These are phyloP conservation scores for Heritiera littoralis DNA, from an alignment of 345 rosid genomes.

Conservation along the genomic window DNA sequence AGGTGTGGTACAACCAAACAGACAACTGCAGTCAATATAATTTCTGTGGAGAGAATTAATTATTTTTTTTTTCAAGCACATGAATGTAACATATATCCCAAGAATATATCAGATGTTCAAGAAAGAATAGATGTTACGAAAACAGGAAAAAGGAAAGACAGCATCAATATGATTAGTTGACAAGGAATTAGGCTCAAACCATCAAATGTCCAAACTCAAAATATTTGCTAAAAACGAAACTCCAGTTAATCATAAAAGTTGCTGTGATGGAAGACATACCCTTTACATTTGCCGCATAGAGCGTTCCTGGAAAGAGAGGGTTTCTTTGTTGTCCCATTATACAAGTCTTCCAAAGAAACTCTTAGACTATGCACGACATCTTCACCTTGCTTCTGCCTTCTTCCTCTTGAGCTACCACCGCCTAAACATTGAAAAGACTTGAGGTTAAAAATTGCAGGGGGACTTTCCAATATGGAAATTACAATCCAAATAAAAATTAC, in stretches of 20 bases:
- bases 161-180: neutral
- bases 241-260: neutral
- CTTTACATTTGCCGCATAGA: conserved; percentile 59
- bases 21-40: neutral
- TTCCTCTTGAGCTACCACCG: conserved; percentile 53
- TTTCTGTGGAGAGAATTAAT: neutral
- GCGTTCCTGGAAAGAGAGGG: conserved; percentile 55
- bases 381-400: conserved; percentile 63
- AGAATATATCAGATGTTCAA: too few species aligned
- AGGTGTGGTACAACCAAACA: neutral
- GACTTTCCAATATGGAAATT: neutral
- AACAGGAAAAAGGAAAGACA: too few species aligned
- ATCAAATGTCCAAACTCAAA: neutral
- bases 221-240: conserved; percentile 6
- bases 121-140: too few species aligned
- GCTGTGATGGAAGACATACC: conserved; percentile 35
- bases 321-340: conserved; percentile 62
- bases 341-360: conserved; percentile 62
- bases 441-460: neutral
- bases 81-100: neutral
- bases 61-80: neutral
- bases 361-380: conserved; percentile 52
- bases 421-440: conserved; percentile 29
- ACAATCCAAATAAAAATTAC: conserved; percentile 1
- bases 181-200: neutral